Conservation (phyloP, 305 asterid genomes). For the Solanum hybrid region DNA sequence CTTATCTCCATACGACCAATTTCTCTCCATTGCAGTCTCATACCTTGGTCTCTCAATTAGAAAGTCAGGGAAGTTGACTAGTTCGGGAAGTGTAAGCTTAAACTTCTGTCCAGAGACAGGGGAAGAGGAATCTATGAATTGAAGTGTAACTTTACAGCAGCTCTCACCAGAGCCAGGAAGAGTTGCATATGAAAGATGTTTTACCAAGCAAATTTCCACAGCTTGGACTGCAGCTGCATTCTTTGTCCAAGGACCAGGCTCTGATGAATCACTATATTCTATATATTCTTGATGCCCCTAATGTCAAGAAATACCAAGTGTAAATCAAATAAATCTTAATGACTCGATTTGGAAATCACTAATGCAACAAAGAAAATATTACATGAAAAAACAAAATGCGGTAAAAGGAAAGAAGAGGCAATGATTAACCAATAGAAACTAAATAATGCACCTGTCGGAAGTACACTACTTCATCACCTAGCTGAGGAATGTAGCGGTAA, state of each 20-base stretch:
- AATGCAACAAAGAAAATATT: not conserved
- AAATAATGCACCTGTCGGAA: constrained; percentile 60
- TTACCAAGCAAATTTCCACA: constrained; percentile 70
- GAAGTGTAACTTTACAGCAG: constrained; percentile 66
- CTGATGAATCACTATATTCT: constrained; percentile 16
- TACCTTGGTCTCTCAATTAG: constrained; percentile 66
- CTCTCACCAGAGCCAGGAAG: constrained; percentile 88
- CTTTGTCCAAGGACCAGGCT: constrained; percentile 44
- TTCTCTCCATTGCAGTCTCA: constrained; percentile 57
- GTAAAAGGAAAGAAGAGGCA: constrained; percentile 5
- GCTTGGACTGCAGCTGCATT: constrained; percentile 42
- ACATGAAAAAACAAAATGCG: not conserved
- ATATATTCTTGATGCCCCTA: constrained; percentile 83
- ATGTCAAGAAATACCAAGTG: constrained; percentile 10
- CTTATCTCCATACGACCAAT: constrained; percentile 54
- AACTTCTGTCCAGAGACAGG: constrained; percentile 40
- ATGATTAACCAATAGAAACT: constrained; percentile 7
- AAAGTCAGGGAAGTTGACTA: constrained; percentile 73
- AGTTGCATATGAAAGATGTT: constrained; percentile 51
- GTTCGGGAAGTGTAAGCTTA: constrained; percentile 56
- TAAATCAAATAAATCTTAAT: not conserved
- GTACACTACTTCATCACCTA: constrained; percentile 86
- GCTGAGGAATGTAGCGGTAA: constrained; percentile 92
- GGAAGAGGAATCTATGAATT: constrained; percentile 48
- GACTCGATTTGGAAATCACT: not conserved